Percentiles rank a stretch among this genome's conserved stretches.
Conservation (phyloP, 495 filamentous ascomycete species). For the Margaritispora aquatica region DNA sequence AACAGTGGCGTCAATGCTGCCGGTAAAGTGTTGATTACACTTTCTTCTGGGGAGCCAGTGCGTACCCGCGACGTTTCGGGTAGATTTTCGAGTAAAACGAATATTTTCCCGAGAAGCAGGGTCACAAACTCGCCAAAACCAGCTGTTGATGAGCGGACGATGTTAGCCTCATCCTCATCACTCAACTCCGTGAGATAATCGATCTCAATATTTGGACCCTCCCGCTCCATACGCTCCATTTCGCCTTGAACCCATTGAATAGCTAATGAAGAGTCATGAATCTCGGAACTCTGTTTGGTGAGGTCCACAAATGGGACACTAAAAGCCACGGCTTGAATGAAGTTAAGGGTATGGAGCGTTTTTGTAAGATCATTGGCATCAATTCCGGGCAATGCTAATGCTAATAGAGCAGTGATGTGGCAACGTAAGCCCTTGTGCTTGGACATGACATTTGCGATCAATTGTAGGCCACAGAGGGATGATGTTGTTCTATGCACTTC, state of each 20-base stretch:
- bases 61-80: constrained; percentile 82
- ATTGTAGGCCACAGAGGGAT: constrained; percentile 82
- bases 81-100: constrained; percentile 90
- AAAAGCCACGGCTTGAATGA: constrained; percentile 91
- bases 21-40: constrained; percentile 92
- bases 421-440: constrained; percentile 89
- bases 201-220: constrained; percentile 75
- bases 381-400: constrained; percentile 88
- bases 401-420: constrained; percentile 87
- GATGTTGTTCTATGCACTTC: constrained; percentile 97
- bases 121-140: constrained; percentile 89
- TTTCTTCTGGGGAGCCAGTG: constrained; percentile 90
- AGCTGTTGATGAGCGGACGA: constrained; percentile 92
- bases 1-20: constrained; percentile 88
- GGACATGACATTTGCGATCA: constrained; percentile 82
- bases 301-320: constrained; percentile 88
- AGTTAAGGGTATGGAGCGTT: constrained; percentile 87
- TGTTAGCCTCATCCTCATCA: constrained; percentile 82
- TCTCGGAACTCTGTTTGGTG: constrained; percentile 58
- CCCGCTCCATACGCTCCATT: constrained; percentile 86
- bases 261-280: constrained; percentile 73
- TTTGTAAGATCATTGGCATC: constrained; percentile 98
- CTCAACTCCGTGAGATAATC: constrained; percentile 78
- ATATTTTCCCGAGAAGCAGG: constrained; percentile 86
- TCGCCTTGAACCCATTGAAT: constrained; percentile 91